A percentile compares a stretch with the other conserved stretches of the same genome.
These are phyloP conservation scores for Lentinula aciculospora DNA, from an alignment of 768 basidiomycete species.

Conservation along the genomic window DNA sequence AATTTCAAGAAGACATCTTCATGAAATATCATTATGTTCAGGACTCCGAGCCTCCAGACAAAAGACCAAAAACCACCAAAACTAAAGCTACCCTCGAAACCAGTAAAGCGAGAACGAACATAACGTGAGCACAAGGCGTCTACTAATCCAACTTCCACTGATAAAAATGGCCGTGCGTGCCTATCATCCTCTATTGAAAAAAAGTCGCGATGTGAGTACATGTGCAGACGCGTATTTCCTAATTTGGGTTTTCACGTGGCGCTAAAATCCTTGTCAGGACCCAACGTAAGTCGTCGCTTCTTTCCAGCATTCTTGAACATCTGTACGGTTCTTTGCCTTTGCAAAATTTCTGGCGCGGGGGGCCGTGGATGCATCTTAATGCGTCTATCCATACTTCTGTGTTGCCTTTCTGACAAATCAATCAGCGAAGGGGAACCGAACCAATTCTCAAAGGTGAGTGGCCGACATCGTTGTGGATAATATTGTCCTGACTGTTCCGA, in stretches of 20 bases:
- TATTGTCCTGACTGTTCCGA: constrained; percentile 7
- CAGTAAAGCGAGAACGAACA: neutral
- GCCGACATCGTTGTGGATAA: constrained; percentile 20
- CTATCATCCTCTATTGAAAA: too few relatives aligned
- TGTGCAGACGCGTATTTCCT: neutral
- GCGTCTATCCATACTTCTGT: constrained; percentile 56
- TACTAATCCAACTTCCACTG: neutral
- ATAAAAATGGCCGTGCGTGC: too few relatives aligned
- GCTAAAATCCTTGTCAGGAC: constrained; percentile 4
- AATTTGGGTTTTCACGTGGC: neutral
- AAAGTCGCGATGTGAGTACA: constrained; percentile 7
- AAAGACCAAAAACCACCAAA: constrained; percentile 1
- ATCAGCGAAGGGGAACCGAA: constrained; percentile 44
- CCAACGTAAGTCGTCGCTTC: constrained; percentile 5
- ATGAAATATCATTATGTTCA: neutral
- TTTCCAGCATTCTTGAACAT: neutral
- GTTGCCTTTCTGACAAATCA: constrained; percentile 54
- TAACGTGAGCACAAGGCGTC: neutral
- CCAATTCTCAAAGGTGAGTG: constrained; percentile 18
- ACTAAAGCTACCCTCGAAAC: neutral
- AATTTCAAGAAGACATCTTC: neutral
- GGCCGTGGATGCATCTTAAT: constrained; percentile 42
- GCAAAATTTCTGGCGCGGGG: constrained; percentile 6
- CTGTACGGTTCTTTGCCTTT: neutral
- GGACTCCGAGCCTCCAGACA: constrained; percentile 2